These are phyloP conservation scores for Tetracladium marchalianum DNA, from an alignment of 495 filamentous ascomycete genomes.

Conservation along the genomic window DNA sequence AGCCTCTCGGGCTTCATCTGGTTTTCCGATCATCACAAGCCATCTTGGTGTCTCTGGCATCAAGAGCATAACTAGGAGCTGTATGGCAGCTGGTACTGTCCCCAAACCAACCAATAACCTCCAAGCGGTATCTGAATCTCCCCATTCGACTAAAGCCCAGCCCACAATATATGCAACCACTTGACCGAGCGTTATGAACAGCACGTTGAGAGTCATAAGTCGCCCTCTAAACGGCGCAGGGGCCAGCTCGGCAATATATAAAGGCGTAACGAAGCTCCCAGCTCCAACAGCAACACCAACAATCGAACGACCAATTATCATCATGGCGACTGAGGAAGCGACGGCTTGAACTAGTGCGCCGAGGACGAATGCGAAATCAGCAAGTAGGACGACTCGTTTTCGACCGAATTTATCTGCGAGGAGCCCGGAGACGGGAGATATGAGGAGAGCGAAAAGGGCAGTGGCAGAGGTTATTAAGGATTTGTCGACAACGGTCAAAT, in stretches of 20 bases:
- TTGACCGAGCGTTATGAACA: constrained; percentile 82
- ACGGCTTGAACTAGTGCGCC: constrained; percentile 66
- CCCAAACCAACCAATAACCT: constrained; percentile 86
- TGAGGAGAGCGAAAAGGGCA: constrained; percentile 66
- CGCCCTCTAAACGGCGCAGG: constrained; percentile 65
- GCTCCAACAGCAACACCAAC: constrained; percentile 77
- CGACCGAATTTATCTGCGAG: constrained; percentile 69
- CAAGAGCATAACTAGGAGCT: constrained; percentile 50
- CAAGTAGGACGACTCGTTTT: constrained; percentile 63
- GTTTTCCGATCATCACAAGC: constrained; percentile 60
- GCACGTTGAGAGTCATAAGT: constrained; percentile 63
- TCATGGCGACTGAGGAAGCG: constrained; percentile 49
- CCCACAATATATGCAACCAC: constrained; percentile 76
- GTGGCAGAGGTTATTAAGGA: constrained; percentile 77
- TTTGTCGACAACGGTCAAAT: constrained; percentile 67
- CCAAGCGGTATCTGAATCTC: constrained; percentile 51
- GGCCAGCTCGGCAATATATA: constrained; percentile 81
- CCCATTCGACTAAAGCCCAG: constrained; percentile 50
- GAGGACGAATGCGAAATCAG: constrained; percentile 66
- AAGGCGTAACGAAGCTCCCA: constrained; percentile 71
- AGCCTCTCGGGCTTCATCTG: constrained; percentile 48
- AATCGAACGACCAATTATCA: constrained; percentile 71
- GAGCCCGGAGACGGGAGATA: constrained; percentile 65
- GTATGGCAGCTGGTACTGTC: constrained; percentile 62
- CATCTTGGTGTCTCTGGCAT: constrained; percentile 85